Evolutionary conservation across 495 filamentous ascomycete species (phyloP), one percentile per base, ranked within the genome.

Genomic region (Trichoderma virens): DNA sequence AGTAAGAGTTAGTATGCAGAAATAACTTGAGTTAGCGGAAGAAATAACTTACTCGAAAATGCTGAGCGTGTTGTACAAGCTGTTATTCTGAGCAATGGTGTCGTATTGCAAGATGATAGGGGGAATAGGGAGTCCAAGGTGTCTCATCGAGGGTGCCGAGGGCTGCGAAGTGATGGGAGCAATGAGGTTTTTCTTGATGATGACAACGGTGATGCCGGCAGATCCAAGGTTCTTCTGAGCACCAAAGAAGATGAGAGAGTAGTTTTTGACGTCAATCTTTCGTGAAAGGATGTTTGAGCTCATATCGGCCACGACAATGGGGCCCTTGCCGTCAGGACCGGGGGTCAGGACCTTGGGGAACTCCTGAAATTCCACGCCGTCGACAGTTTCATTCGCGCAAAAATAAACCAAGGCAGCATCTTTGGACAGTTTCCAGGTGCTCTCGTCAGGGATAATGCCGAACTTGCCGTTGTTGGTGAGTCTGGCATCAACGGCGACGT

Each of bases 351-450:
- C 72, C 61, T 81, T 74, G 16, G 93, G 93, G 70, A 95, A 92
- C 3, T 67, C 71, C 16, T 88, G 91, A 70, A 93, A 97, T 71
- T 98, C 93, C n/a, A 97, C 91, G 60, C 94, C 93, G 74, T 97
- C 93, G 6, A 93, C 90, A 0, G 90, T 93, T 80, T 97, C 93
- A 67, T 97, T 97, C 74, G 94, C 91, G 75, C 93, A 97, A 70
- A 86, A 91, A 76, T 97, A 97, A 6, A 92, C 87, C 71, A 93
- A 81, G 0, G 92, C 89, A n/a, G 88, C 83, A 30, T 83, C 81
- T 27, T 85, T 81, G 62, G 86, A 91, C 65, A 95, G 79, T 13
- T 80, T 87, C 93, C 93, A 98, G 14, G 80, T 81, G 62, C 81
- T 80, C 74, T 92, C 87, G 11, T 84, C 78, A 0, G 93, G 88